A percentile compares a stretch with the other conserved stretches of the same genome.
These are phyloP conservation scores for Symbiodinium natans DNA, from an alignment of 73 alveolate genomes.

Conservation along the genomic window DNA sequence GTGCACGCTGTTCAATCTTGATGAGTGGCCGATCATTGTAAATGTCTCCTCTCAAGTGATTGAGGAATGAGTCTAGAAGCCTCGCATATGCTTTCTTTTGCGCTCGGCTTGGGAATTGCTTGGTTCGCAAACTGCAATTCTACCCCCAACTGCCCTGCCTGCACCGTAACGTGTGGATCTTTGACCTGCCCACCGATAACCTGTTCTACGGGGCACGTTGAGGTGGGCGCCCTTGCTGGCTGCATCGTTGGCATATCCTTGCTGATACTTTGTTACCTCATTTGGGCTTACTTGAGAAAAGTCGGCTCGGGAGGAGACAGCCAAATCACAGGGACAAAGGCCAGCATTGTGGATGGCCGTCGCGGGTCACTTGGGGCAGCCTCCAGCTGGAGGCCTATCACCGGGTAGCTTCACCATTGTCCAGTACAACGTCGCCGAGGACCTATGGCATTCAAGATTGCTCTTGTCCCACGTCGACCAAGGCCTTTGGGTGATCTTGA, in stretches of 20 bases:
- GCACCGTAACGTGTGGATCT: conserved; percentile 12
- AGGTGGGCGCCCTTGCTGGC: background rate
- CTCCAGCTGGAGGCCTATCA: background rate
- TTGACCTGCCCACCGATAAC: background rate
- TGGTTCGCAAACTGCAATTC: no score
- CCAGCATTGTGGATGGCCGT: conserved; percentile 29
- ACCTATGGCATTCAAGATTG: background rate
- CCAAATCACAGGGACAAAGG: no score
- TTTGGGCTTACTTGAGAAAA: no score
- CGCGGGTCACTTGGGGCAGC: conserved; percentile 50
- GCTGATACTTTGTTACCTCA: no score
- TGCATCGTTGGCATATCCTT: background rate
- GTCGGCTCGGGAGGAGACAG: no score
- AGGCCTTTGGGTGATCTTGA: background rate
- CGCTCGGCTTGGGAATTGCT: no score
- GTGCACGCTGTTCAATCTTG: no score
- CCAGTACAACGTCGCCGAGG: background rate
- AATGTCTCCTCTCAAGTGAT: no score
- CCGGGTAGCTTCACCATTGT: background rate
- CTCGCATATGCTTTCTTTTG: no score
- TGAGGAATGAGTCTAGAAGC: no score
- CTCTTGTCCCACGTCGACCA: background rate
- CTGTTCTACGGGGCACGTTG: conserved; percentile 11
- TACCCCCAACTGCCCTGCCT: background rate
- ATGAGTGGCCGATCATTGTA: no score